Evolutionary conservation across 2,329 filamentous ascomycete species (phyloP).

Genomic region (Karstenula rhodostoma): DNA sequence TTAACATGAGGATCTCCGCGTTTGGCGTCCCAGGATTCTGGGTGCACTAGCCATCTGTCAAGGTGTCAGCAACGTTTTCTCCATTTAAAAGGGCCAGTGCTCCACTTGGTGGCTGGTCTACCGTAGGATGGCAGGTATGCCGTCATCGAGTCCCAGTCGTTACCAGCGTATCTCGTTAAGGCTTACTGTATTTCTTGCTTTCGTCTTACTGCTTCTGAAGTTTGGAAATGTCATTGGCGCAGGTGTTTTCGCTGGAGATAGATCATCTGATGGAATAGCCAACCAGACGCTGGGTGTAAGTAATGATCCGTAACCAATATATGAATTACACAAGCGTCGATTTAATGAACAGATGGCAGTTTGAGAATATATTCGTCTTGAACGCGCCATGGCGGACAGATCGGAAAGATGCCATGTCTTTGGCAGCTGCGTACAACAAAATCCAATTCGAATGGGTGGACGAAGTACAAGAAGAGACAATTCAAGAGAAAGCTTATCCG

Average conservation of each 20-base stretch:
- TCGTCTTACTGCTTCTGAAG: constrained; percentile 22
- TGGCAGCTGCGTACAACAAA: constrained; percentile 57
- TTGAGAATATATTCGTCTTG: constrained; percentile 62
- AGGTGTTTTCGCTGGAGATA: constrained; percentile 6
- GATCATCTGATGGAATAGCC: constrained; percentile 15
- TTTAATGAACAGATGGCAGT: constrained; percentile 46
- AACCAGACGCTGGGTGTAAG: constrained; percentile 36
- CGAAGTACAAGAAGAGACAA: constrained; percentile 52
- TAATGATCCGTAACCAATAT: background rate
- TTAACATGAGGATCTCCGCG: constrained; percentile 3
- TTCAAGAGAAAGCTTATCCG: constrained; percentile 43
- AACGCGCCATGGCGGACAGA: constrained; percentile 61
- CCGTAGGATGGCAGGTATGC: constrained; percentile 21
- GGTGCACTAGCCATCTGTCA: constrained; percentile 10
- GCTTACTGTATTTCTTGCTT: constrained; percentile 16
- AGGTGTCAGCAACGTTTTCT: background rate
- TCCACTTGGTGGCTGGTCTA: background rate
- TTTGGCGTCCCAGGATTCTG: constrained; percentile 1
- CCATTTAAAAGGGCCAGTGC: background rate
- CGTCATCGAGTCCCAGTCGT: constrained; percentile 24
- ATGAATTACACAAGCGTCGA: background rate
- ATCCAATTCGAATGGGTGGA: constrained; percentile 58
- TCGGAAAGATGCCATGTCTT: constrained; percentile 59
- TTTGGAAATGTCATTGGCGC: constrained; percentile 2
- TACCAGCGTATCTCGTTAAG: constrained; percentile 16